phyloP scores from a whole-genome alignment of 371 early-diverging fungal species.

The Mucor plumbeus region DNA sequence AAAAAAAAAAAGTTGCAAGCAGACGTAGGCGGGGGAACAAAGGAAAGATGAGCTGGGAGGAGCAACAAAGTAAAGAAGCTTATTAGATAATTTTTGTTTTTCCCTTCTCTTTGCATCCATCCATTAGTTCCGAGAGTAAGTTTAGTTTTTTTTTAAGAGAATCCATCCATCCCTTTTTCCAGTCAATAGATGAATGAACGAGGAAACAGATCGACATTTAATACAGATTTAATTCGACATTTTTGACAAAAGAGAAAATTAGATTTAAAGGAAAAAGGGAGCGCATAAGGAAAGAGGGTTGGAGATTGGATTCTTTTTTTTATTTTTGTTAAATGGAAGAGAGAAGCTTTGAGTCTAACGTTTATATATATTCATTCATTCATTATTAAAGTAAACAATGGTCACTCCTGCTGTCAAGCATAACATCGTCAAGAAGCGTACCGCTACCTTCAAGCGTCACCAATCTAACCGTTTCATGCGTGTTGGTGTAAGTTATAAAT shows the following conservation, averaged over 20 bases:
- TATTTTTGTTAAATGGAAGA: too few relatives aligned
- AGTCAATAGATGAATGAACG: background rate
- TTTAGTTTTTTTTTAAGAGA: background rate
- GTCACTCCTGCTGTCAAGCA: constrained; percentile 91
- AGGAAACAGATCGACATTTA: background rate
- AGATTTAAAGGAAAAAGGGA: too few relatives aligned
- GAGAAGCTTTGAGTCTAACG: too few relatives aligned
- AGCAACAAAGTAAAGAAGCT: constrained; percentile 7
- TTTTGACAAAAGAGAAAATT: background rate
- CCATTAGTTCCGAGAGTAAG: constrained; percentile 40
- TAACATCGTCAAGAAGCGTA: constrained; percentile 98
- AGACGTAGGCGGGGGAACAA: background rate
- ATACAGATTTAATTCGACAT: background rate
- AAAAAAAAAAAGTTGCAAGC: background rate
- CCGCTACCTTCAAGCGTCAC: constrained; percentile 97
- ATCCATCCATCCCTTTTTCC: constrained; percentile 23
- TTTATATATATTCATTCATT: too few relatives aligned
- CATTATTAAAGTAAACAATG: constrained; percentile 51
- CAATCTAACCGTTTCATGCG: constrained; percentile 99
- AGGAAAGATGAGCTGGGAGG: constrained; percentile 1
- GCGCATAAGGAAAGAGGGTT: too few relatives aligned
- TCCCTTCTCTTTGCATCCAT: constrained; percentile 45
- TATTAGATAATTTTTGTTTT: constrained; percentile 9
- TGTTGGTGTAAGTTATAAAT: constrained; percentile 76
- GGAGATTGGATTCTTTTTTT: too few relatives aligned